Evolutionary conservation across 768 basidiomycete genomes (phyloP), one percentile per base, ranked within the genome.

Genomic region (Boletellus sp.): DNA sequence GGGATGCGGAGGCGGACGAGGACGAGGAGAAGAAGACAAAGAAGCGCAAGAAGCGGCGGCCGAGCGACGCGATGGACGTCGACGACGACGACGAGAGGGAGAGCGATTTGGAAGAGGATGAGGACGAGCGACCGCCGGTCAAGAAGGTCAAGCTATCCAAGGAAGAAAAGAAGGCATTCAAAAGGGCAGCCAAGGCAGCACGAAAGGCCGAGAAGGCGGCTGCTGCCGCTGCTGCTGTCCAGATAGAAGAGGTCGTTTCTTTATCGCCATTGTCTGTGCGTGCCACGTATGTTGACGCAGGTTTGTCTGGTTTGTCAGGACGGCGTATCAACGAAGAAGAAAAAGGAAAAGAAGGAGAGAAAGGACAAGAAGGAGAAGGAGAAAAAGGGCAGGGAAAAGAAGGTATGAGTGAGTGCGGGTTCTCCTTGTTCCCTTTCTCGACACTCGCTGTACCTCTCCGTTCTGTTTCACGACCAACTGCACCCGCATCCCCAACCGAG

Each of bases 161-260:
- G 70, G 87, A 90, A 70, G 88, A 91, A 72, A 89, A 89, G 76
- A 90, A 87, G 73, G 85, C 87, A 16, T 68, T 85, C 66, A 90
- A 88, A 69, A 89, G 85, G 70, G 84, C 83, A 38, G 78, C 78
- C 65, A 88, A 88, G 71, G 77, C 80, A 59, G 73, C 80, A 57
- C 78, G 71, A n/a, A 82, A 80, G 66, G 70, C 63, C 31, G 77
- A 77, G 56, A 75, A 70, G 28, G 54, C 41, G 1, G 48, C 45
- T 17, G 75, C 56, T 17, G 45, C 28, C 26, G 26, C 26, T 26
- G 26, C 26, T 9, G 26, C 26, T 26, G 9, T 26, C 26, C 26
- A 26, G 6, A 45, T 39, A 26, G 73, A 62, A 32, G 73, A 70
- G 52, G 78, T 75, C 47, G 55, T 73, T 51, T 35, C 23, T 37